Base-by-base conservation (phyloP, 83 land plant genomes). In the Thuja plicata region DNA sequence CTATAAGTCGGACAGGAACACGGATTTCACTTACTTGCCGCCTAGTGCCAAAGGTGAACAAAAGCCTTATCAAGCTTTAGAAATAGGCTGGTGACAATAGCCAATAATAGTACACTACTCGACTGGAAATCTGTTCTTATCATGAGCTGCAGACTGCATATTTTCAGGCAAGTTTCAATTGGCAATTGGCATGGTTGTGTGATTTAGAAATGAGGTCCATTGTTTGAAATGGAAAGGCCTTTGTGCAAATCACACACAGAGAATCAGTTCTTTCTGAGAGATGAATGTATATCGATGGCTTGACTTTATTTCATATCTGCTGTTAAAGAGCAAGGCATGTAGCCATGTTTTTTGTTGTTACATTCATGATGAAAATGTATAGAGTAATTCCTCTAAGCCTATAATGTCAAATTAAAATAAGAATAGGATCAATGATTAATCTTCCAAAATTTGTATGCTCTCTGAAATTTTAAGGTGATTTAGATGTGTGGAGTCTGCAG, bases 1-100 rank as follows among this genome's bases (percentile, higher is more conserved):
- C 43, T 62, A 77, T 97, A 34, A 88, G 79, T 30, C 90, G 98
- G 74, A 93, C 90, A 16, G 89, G 92, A 6, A 94, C 92, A 38
- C 93, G 98, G 74, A 86, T 97, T 71, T 97, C 99, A 17, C 89
- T 97, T 84, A 97, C 99, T 83, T 97, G 99, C 87, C 94, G 99
- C 30, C 62, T 92, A 13, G 99, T 97, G 35, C 79, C 90, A 86
- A 97, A 93, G 91, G 97, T 96, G 71, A 92, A 90, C 87, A 96
- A 92, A 87, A 94, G 93, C 57, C 88, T 96, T 60, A 91, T 96
- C 90, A 96, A 91, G 76, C 80, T 95, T 70, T 93, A 85, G 40
- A 85, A 40, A 32, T 52, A 34, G 21, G 62, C 54, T 52, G 17
- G 38, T 85, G 86, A 60, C 35, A 60, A 60, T 7, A 34, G 86